These are phyloP conservation scores for Talaromyces borbonicus DNA, from an alignment of 495 filamentous ascomycete species.

Conservation along the genomic window DNA sequence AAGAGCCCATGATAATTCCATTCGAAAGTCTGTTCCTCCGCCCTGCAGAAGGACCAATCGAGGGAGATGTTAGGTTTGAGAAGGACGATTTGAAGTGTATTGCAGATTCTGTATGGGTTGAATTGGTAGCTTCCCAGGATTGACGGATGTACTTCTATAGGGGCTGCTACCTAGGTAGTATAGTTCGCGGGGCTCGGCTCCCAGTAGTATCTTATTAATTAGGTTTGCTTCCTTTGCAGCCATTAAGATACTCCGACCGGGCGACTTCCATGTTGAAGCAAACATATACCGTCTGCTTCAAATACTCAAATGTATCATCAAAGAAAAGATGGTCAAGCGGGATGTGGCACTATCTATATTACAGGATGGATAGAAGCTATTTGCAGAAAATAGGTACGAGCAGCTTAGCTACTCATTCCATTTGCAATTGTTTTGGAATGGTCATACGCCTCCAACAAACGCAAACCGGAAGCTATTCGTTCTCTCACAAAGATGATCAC, in stretches of 20 bases:
- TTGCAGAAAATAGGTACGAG: not conserved
- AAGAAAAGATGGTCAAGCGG: not conserved
- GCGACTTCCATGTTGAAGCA: slow-evolving; percentile 12
- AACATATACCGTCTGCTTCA: not conserved
- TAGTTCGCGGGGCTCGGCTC: too few relatives aligned
- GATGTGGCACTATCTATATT: not conserved
- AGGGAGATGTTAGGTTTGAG: too few relatives aligned
- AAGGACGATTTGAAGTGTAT: too few relatives aligned
- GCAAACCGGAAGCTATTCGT: not conserved
- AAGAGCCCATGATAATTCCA: too few relatives aligned
- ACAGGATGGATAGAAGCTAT: not conserved
- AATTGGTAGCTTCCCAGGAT: too few relatives aligned
- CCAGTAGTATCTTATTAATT: too few relatives aligned
- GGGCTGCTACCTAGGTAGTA: too few relatives aligned
- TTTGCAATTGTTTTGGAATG: not conserved
- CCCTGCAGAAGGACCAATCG: too few relatives aligned
- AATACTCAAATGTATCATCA: not conserved
- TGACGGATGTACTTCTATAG: too few relatives aligned
- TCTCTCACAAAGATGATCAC: not conserved
- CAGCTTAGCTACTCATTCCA: slow-evolving; percentile 1
- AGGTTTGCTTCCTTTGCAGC: too few relatives aligned
- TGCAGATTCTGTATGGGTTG: too few relatives aligned
- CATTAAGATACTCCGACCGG: slow-evolving; percentile 15
- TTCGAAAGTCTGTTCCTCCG: too few relatives aligned
- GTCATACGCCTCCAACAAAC: not conserved